phyloP scores from a whole-genome alignment of 192 early-diverging fungal genomes.

The Phlyctochytrium arcticum region DNA sequence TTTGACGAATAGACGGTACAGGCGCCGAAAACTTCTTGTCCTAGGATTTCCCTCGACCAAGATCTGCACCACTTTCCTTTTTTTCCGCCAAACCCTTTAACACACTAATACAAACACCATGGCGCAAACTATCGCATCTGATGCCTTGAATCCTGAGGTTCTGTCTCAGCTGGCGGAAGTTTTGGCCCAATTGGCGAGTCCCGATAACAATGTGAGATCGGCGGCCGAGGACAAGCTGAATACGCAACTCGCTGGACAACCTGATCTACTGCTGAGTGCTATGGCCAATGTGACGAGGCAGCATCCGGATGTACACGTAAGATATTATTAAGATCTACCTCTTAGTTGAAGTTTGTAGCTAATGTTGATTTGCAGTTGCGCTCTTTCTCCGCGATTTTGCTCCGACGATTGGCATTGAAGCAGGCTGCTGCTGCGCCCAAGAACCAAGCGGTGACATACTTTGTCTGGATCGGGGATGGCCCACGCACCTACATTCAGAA shows the following conservation, averaged over 20 bases:
- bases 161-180: conserved; percentile 32
- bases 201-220: conserved; percentile 59
- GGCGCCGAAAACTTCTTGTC: too few species aligned
- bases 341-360: neutral
- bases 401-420: conserved; percentile 63
- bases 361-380: conserved; percentile 46
- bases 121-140: conserved; percentile 16
- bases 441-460: conserved; percentile 59
- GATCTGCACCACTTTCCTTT: too few species aligned
- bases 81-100: too few species aligned
- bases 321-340: neutral
- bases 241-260: conserved; percentile 1
- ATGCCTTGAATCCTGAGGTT: conserved; percentile 13
- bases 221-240: conserved; percentile 62
- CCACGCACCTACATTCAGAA: conserved; percentile 67
- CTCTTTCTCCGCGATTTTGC: conserved; percentile 62
- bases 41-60: too few species aligned
- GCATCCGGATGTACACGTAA: conserved; percentile 1
- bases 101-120: too few species aligned
- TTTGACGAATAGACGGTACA: too few species aligned
- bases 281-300: neutral
- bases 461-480: conserved; percentile 63
- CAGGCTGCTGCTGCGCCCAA: conserved; percentile 26
- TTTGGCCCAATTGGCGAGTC: conserved; percentile 40
- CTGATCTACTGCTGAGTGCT: neutral